Evolutionary conservation across 139 green algal species (phyloP), one percentile per base, ranked within the genome.

Genomic region (Chara braunii): DNA sequence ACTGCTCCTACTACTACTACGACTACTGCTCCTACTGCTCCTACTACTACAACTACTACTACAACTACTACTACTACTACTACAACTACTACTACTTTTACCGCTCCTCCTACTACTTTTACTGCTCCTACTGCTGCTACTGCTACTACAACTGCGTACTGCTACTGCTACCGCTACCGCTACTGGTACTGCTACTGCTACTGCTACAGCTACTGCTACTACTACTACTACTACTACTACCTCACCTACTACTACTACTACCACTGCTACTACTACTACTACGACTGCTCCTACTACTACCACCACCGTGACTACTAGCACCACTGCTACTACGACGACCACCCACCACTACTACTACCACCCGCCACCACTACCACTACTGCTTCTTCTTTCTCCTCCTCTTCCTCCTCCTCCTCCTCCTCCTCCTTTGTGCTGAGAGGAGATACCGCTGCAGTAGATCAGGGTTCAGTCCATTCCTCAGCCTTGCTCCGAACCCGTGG

Each of bases 151-250:
- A 18, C 40, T 48, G 40, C 40, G 18, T 48, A 48, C 40, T 48
- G 40, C 40, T 48, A 48, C 40, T 48, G 18, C 40, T 48, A 18
- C 40, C 18, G 18, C 40, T 48, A 48, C 40, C 18, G 40, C 40
- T 48, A 48, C 40, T 48, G 18, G 18, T 48, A 48, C 40, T 48
- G 18, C 40, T 48, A 48, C 40, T 48, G 18, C 40, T 48, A 48
- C 40, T 48, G 18, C 40, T 48, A 48, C 40, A n/a, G 18, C 40
- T 48, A 48, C 40, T 48, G 18, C 40, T 48, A 48, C 40, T 48
- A 48, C 40, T 48, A 48, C 40, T 48, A 48, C 40, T 48, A 48
- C 40, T 48, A 48, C 40, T 48, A 48, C 40, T 48, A 48, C 40
- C 18, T n/a, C 40, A n/a, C 18, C 40, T 48, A 48, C 40, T 48